A percentile compares a stretch with the other conserved stretches of the same genome.
phyloP scores from a whole-genome alignment of 2,329 filamentous ascomycete genomes.

The Fusarium sp. region DNA sequence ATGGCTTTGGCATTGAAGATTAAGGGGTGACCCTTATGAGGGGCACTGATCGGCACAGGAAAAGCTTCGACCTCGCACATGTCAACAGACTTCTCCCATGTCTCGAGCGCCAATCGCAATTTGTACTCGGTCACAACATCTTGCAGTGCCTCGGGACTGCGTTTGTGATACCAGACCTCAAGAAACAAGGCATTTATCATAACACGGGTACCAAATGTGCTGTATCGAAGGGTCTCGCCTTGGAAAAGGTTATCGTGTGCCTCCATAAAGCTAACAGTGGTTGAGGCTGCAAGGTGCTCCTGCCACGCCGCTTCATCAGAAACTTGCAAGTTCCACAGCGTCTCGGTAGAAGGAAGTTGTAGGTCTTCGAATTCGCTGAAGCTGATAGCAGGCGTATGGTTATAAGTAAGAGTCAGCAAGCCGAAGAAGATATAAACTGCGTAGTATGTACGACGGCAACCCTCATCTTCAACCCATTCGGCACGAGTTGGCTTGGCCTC shows the following conservation, averaged over 20 bases:
- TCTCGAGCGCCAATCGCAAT: constrained; percentile 92
- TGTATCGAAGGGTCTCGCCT: constrained; percentile 90
- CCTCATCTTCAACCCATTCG: constrained; percentile 97
- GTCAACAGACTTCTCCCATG: constrained; percentile 98
- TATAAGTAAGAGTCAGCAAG: constrained; percentile 93
- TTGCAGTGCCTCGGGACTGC: constrained; percentile 95
- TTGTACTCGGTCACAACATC: constrained; percentile 99
- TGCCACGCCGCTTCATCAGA: constrained; percentile 86
- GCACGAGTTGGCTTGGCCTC: constrained; percentile 80
- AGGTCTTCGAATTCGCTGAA: constrained; percentile 98
- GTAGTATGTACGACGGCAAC: constrained; percentile 95
- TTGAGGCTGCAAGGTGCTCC: constrained; percentile 78
- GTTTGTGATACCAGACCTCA: constrained; percentile 99
- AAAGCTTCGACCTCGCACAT: constrained; percentile 93
- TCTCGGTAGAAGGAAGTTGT: constrained; percentile 92
- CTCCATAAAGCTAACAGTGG: constrained; percentile 88
- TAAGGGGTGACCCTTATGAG: constrained; percentile 94
- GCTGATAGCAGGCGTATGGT: constrained; percentile 96
- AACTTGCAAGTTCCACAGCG: constrained; percentile 89
- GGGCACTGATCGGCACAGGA: constrained; percentile 89
- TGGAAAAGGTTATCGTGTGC: constrained; percentile 97
- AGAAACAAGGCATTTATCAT: constrained; percentile 99
- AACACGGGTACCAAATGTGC: constrained; percentile 94
- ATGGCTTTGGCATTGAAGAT: constrained; percentile 99
- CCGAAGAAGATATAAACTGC: constrained; percentile 99